Percentiles rank a stretch among this genome's conserved stretches.
Evolutionary conservation across 306 rosid species (phyloP).

Genomic region (Fragaria vesca): DNA sequence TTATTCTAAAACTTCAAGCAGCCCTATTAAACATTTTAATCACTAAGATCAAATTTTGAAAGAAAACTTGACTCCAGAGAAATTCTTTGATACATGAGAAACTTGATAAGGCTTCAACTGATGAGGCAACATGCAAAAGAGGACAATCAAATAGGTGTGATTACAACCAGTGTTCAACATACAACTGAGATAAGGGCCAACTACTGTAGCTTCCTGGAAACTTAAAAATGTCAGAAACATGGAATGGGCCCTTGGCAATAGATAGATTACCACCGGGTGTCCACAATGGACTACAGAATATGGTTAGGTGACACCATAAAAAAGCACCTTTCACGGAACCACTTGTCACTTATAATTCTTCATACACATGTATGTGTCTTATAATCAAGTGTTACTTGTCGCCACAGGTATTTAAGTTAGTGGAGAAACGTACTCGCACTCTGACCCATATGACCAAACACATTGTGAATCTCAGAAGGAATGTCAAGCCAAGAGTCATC

Average conservation of each 20-base stretch:
- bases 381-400: not conserved
- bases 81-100: not conserved
- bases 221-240: not conserved
- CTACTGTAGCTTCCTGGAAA: not conserved
- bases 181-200: not conserved
- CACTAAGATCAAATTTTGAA: not conserved
- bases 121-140: slow-evolving; percentile 2
- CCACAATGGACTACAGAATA: not conserved
- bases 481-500: not conserved
- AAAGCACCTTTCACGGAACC: not conserved
- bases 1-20: not conserved
- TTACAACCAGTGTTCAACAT: not conserved
- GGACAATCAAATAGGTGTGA: not conserved
- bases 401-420: not conserved
- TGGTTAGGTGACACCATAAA: not conserved
- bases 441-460: not conserved
- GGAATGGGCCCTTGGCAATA: not conserved
- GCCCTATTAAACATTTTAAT: not conserved
- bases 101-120: slow-evolving; percentile 6
- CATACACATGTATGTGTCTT: not conserved
- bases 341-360: not conserved
- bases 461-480: not conserved
- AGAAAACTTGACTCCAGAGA: not conserved
- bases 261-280: not conserved
- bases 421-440: not conserved